Evolutionary conservation across 2,329 filamentous ascomycete species (phyloP), one percentile per base, ranked within the genome.

Genomic region (Colletotrichum sp.): DNA sequence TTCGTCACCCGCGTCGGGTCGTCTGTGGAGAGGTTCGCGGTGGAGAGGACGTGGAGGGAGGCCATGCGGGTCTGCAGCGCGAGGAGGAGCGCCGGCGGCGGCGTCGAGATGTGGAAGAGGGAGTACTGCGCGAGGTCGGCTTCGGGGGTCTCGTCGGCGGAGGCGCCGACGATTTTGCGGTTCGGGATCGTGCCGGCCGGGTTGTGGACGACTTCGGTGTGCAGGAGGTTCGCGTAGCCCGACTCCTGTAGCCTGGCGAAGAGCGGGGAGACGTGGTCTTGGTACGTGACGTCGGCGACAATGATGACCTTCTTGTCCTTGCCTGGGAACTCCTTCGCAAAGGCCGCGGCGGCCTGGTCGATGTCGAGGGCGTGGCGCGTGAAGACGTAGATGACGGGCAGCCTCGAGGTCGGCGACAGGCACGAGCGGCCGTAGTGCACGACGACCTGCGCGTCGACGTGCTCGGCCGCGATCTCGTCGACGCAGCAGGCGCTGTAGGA

Each of bases 401-500:
- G 86, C 71, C 96, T 89, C 13, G 95, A 94, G 0, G 96, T 98
- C 1, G 96, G 96, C 9, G 96, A 98, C 28, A 99, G 89, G 82
- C 97, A 99, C 0, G 96, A 94, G 68, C 97, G 90, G 5, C 97
- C 97, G 80, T 99, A 99, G 83, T 99, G 97, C 16, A 99, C 93
- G 2, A 99, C 95, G 0, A 96, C 95, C 77, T 99, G 94, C 8
- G 97, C 96, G 80, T 95, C 91, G 18, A 95, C 94, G 83, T 99
- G 97, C 84, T 99, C 96, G 4, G 97, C 97, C 0, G 97, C 97
- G 55, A 99, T 93, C 86, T 99, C 97, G 81, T 99, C 97, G 21
- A 99, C 96, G 81, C 97, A 99, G 86, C 97, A 99, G 1, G 96
- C 94, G 76, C 97, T 98, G 85, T 99, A 99, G 3, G 96, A 98